Evolutionary conservation across 352 stramenopile genomes (phyloP), one percentile per base, ranked within the genome.

Genomic region (Globisporangium heterothallicum): DNA sequence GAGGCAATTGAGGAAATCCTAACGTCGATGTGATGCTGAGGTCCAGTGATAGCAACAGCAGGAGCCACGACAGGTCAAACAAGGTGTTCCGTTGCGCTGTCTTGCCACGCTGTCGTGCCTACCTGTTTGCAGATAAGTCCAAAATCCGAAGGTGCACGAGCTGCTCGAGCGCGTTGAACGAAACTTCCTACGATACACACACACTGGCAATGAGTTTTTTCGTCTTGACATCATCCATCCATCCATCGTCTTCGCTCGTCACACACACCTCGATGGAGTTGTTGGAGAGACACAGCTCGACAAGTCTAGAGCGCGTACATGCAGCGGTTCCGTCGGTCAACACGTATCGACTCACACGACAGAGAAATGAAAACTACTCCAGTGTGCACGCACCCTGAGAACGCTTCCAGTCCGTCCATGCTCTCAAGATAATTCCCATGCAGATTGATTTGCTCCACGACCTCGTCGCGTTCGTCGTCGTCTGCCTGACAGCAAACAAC

Each of bases 81-180:
- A n/a, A n/a, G n/a, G n/a, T n/a, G n/a, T n/a, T n/a, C n/a, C n/a
- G n/a, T n/a, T n/a, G n/a, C n/a, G n/a, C n/a, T n/a, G n/a, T n/a
- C n/a, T n/a, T n/a, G n/a, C n/a, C n/a, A n/a, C n/a, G n/a, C n/a
- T n/a, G n/a, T n/a, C n/a, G n/a, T n/a, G n/a, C n/a, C n/a, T n/a
- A 88, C 79, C 75, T 75, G 57, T 93, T 93, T 7, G 76, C 78
- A 0, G 82, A 91, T 6, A 93, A 54, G 56, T 93, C 80, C 44
- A 93, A 56, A 8, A 93, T 69, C 2, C 69, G 71, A 29, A 93
- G 51, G 41, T 82, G 78, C 38, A 72, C 63, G 5, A 93, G 59
- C 18, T 71, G 74, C 49, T 86, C 70, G 35, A 93, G 54, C 12
- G 77, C 66, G 21, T 76, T 59, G 41, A 85, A 86, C 12, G 70